These are phyloP conservation scores for Podochytrium sp. DNA, from an alignment of 192 early-diverging fungal species.

Conservation along the genomic window DNA sequence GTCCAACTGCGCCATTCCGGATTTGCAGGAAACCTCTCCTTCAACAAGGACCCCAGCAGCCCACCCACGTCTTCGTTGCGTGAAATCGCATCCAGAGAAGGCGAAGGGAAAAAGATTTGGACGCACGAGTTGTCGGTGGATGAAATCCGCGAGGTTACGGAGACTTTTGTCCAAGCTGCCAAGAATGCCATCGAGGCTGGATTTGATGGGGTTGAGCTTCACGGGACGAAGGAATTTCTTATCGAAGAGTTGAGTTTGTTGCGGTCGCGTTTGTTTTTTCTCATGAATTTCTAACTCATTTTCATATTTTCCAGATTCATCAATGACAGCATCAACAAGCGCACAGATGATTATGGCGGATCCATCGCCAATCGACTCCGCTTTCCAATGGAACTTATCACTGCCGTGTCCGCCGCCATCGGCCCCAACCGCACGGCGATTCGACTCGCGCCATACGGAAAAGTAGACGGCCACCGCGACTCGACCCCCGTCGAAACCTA, in stretches of 20 bases:
- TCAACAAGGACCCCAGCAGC: not conserved
- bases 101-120: conserved; percentile 31
- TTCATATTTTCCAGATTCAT: conserved; percentile 12
- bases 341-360: conserved; percentile 91
- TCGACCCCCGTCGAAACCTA: conserved; percentile 16
- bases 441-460: conserved; percentile 39
- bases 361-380: conserved; percentile 80
- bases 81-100: not conserved
- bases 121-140: conserved; percentile 58
- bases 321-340: conserved; percentile 58
- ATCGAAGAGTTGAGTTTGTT: conserved; percentile 50
- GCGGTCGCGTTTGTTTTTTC: not conserved
- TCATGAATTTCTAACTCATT: not conserved
- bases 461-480: not conserved
- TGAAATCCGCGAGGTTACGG: conserved; percentile 63
- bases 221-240: conserved; percentile 85
- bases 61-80: conserved; percentile 27
- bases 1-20: conserved; percentile 54
- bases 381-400: conserved; percentile 42
- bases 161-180: conserved; percentile 48
- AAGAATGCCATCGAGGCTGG: conserved; percentile 36
- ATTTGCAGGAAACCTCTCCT: not conserved
- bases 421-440: conserved; percentile 36
- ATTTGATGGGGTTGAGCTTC: conserved; percentile 83
- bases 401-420: conserved; percentile 25